Evolutionary conservation across 2,329 filamentous ascomycete genomes (phyloP), one percentile per base, ranked within the genome.

Genomic region (Scedosporium minutisporum): DNA sequence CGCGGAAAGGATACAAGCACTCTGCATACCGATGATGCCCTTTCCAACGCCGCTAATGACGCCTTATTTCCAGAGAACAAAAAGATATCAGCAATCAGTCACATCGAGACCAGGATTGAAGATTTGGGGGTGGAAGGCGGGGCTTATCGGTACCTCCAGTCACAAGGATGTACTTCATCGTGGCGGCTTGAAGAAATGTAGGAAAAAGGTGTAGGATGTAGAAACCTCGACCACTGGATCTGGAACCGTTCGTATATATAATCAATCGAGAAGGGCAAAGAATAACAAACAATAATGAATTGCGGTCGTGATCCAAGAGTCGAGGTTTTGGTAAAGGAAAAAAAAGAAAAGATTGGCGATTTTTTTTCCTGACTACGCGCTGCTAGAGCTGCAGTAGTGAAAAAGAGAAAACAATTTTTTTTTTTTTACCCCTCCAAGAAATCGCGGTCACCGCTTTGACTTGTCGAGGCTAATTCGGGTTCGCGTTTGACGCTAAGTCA

Each of bases 131-230:
- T 42, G 16, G 65, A 67, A 64, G 75, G 44, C 44, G 44, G 44
- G 44, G 44, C 44, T 48, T 48, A 48, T 48, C 44, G 16, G n/a
- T 27, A 89, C 88, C 89, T 82, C 89, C 89, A 69, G 87, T 90
- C 68, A 91, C 88, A 68, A 91, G 80, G 75, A 92, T 87, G 81
- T 91, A 91, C 79, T 91, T 90, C 88, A 91, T 92, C 71, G 78
- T 85, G 70, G 60, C 51, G 51, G 51, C 51, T 38, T 38, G 33
- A 38, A 27, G 21, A 23, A 55, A 16, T 3, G 51, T 3, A 25
- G n/a, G n/a, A 4, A 14, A 25, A 14, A 27, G 6, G 51, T 38
- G 1, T 3, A 12, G 23, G 3, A 6, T 23, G 21, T 14, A 55
- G 23, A 23, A 27, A 55, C 23, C 51, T 55, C 51, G 51, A 55